phyloP scores from a whole-genome alignment of 108 stramenopile species.

The Stephanodiscus triporus region DNA sequence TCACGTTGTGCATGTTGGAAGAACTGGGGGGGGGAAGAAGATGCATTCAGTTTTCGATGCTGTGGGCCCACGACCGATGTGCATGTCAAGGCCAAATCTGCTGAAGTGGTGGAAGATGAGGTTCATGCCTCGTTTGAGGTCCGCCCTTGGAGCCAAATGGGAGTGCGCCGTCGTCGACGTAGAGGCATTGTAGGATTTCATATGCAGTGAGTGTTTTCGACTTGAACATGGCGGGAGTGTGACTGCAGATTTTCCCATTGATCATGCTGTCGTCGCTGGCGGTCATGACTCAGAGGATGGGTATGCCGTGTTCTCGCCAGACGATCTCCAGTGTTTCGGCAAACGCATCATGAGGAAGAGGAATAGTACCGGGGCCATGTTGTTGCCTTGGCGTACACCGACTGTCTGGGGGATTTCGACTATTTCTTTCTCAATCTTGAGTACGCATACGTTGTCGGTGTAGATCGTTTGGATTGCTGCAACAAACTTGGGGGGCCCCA shows the following conservation, averaged over 20 bases:
- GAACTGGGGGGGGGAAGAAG: too few relatives aligned
- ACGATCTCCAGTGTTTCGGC: slow-evolving; percentile 14
- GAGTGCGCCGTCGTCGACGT: slow-evolving; percentile 24
- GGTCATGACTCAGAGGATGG: background rate
- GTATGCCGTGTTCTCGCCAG: background rate
- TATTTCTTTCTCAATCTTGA: slow-evolving; percentile 5
- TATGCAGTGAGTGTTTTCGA: background rate
- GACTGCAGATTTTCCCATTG: background rate
- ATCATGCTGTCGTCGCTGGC: background rate
- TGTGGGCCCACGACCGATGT: slow-evolving; percentile 11
- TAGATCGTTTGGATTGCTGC: too few relatives aligned
- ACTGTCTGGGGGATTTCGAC: background rate
- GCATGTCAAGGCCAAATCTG: slow-evolving; percentile 22
- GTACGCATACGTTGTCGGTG: too few relatives aligned
- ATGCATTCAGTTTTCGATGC: slow-evolving; percentile 16
- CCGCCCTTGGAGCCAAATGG: background rate
- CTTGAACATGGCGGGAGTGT: background rate
- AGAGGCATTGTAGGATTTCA: background rate
- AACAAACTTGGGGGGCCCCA: too few relatives aligned
- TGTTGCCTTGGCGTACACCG: too few relatives aligned
- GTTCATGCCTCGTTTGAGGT: background rate
- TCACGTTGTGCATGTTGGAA: too few relatives aligned
- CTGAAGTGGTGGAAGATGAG: slow-evolving; percentile 10
- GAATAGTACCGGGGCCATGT: slow-evolving; percentile 20
- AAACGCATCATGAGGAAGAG: slow-evolving; percentile 24